Evolutionary conservation across 2,329 filamentous ascomycete genomes (phyloP).

Genomic region (Dryadomyces quercus-mongolicae): DNA sequence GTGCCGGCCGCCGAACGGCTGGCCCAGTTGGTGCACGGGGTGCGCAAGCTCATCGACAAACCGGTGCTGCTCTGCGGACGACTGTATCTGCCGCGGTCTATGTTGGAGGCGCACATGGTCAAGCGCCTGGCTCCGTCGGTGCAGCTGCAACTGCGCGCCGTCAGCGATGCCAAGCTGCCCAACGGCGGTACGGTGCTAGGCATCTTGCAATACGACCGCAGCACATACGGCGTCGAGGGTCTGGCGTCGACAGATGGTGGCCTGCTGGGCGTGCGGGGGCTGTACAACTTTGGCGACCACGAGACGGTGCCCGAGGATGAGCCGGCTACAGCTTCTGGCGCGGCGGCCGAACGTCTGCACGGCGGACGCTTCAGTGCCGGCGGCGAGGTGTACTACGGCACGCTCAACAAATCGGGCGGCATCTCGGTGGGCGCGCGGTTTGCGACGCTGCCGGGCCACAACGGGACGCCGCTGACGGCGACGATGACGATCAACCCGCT

Average conservation of each 20-base stretch:
- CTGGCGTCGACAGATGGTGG: constrained; percentile 88
- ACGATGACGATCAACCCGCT: constrained; percentile 88
- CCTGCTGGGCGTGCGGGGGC: constrained; percentile 70
- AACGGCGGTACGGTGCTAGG: constrained; percentile 68
- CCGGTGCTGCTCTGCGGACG: constrained; percentile 57
- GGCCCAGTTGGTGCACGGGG: constrained; percentile 11
- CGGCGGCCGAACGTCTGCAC: constrained; percentile 39
- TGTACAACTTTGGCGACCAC: constrained; percentile 77
- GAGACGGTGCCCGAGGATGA: neutral
- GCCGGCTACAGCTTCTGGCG: neutral
- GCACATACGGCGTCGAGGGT: constrained; percentile 80
- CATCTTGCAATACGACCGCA: constrained; percentile 68
- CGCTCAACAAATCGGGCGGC: constrained; percentile 85
- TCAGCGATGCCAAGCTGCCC: constrained; percentile 57
- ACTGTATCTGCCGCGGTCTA: constrained; percentile 71
- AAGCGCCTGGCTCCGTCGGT: constrained; percentile 64
- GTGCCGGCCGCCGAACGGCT: constrained; percentile 8
- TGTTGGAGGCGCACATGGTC: constrained; percentile 76
- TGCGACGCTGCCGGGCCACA: constrained; percentile 68
- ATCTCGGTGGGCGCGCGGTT: constrained; percentile 83
- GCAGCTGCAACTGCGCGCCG: constrained; percentile 68
- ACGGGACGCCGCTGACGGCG: constrained; percentile 83
- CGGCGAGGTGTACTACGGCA: constrained; percentile 89
- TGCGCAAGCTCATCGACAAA: constrained; percentile 11
- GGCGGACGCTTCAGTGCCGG: constrained; percentile 75